These are phyloP conservation scores for Mycosarcoma mackinlayi DNA, from an alignment of 1,284 basidiomycete species.

Conservation along the genomic window DNA sequence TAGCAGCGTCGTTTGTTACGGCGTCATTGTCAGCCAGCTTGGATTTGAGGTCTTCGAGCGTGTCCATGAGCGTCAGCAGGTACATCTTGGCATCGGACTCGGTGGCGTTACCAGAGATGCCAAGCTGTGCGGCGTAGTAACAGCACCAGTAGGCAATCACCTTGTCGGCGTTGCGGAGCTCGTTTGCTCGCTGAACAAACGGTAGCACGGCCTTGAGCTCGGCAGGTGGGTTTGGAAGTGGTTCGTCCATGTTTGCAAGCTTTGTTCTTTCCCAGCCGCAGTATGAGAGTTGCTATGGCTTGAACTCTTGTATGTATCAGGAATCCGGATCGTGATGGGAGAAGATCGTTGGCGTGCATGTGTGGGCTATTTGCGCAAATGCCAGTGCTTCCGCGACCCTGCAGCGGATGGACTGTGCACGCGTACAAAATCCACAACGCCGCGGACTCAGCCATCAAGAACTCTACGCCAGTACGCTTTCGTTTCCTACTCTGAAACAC, in stretches of 20 bases:
- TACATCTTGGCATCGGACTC: slow-evolving; percentile 74
- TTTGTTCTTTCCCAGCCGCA: neutral
- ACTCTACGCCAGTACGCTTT: neutral
- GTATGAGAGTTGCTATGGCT: neutral
- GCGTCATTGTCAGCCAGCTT: slow-evolving; percentile 82
- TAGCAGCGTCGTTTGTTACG: slow-evolving; percentile 82
- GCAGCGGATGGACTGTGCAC: slow-evolving; percentile 28
- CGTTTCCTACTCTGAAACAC: neutral
- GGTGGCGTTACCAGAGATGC: slow-evolving; percentile 77
- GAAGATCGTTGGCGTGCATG: neutral
- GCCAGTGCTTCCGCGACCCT: neutral
- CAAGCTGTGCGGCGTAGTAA: slow-evolving; percentile 89
- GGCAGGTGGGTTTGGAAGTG: slow-evolving; percentile 43
- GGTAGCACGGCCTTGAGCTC: slow-evolving; percentile 74
- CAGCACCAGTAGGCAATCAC: slow-evolving; percentile 93
- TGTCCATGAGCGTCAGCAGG: slow-evolving; percentile 79
- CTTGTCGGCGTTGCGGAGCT: slow-evolving; percentile 82
- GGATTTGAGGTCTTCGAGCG: slow-evolving; percentile 83
- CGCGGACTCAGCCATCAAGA: neutral
- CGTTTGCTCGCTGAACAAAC: slow-evolving; percentile 88
- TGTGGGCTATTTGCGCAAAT: neutral
- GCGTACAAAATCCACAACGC: neutral
- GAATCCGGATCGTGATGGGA: neutral
- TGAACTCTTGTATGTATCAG: neutral
- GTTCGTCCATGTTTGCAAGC: slow-evolving; percentile 31